Evolutionary conservation across 2,329 filamentous ascomycete species (phyloP).

Genomic region (Tolypocladium album): DNA sequence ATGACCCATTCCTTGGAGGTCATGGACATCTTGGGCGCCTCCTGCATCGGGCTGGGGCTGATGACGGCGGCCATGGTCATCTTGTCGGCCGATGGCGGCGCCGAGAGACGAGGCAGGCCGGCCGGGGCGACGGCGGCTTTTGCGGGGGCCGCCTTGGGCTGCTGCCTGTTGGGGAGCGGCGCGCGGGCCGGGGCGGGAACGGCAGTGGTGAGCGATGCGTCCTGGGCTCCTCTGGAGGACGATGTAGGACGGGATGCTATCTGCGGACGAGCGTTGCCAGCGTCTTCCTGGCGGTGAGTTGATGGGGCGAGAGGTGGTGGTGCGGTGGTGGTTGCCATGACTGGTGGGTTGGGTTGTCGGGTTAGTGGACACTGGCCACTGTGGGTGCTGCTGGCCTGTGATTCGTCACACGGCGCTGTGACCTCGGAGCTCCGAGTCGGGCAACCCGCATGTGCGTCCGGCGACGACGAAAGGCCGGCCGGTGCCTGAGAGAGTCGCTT

Average conservation of each 20-base stretch:
- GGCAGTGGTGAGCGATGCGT: conserved; percentile 1
- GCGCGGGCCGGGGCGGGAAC: conserved; percentile 7
- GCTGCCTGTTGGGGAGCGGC: conserved; percentile 11
- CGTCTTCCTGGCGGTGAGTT: conserved; percentile 4
- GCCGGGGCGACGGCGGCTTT: conserved; percentile 15
- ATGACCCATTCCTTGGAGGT: conserved; percentile 82
- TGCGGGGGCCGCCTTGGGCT: conserved; percentile 7
- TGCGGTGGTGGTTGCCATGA: conserved; percentile 10
- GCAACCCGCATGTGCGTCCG: not conserved
- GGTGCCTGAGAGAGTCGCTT: not conserved
- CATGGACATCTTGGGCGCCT: conserved; percentile 43
- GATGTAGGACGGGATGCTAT: not conserved
- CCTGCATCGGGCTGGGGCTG: conserved; percentile 26
- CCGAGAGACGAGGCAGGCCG: conserved; percentile 18
- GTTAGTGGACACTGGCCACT: conserved; percentile 2
- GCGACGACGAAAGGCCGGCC: conserved; percentile 1
- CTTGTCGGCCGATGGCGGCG: conserved; percentile 25
- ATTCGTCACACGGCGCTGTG: conserved; percentile 2
- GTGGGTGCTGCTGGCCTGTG: conserved; percentile 1
- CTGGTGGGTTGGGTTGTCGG: conserved; percentile 3
- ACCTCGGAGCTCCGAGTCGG: conserved; percentile 17
- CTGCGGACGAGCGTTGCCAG: not conserved
- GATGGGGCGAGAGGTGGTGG: conserved; percentile 9
- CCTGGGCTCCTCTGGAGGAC: not conserved
- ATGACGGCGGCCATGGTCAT: conserved; percentile 38